Conservation (phyloP, 257 asterid genomes). For the Coffea eugenioides region DNA sequence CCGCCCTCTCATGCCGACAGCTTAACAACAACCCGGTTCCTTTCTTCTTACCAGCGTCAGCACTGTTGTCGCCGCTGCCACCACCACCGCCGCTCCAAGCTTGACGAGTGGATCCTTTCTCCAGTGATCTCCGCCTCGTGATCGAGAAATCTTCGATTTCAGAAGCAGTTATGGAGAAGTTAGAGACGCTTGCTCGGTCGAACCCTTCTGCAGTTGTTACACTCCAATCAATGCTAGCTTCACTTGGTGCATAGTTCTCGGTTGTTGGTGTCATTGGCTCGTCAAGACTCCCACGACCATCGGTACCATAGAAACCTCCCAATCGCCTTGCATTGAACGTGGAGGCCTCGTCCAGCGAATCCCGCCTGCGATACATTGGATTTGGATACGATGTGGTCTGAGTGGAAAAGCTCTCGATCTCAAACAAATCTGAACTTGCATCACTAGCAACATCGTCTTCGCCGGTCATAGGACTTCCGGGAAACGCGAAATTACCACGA, state of each 20-base stretch:
- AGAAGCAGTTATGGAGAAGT: constrained; percentile 51
- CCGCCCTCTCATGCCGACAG: constrained; percentile 86
- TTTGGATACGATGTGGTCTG: constrained; percentile 43
- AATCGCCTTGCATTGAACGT: constrained; percentile 41
- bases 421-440: constrained; percentile 87
- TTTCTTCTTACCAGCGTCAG: constrained; percentile 32
- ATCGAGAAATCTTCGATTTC: constrained; percentile 42
- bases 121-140: constrained; percentile 24
- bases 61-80: constrained; percentile 9
- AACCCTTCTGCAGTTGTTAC: constrained; percentile 87
- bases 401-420: constrained; percentile 79
- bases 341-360: constrained; percentile 60
- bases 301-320: constrained; percentile 19
- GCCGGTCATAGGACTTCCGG: constrained; percentile 51
- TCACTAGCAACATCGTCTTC: constrained; percentile 68
- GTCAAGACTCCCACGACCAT: constrained; percentile 33
- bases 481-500: constrained; percentile 4
- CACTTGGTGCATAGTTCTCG: constrained; percentile 89
- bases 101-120: background rate
- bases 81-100: background rate
- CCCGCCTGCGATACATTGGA: constrained; percentile 53
- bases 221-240: constrained; percentile 87
- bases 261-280: constrained; percentile 76
- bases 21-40: constrained; percentile 64
- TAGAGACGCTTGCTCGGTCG: constrained; percentile 58